Percentiles rank a stretch among this genome's conserved stretches.
Conservation (phyloP, 176 grass and related monocot genomes). For the Neostapfia colusana region DNA sequence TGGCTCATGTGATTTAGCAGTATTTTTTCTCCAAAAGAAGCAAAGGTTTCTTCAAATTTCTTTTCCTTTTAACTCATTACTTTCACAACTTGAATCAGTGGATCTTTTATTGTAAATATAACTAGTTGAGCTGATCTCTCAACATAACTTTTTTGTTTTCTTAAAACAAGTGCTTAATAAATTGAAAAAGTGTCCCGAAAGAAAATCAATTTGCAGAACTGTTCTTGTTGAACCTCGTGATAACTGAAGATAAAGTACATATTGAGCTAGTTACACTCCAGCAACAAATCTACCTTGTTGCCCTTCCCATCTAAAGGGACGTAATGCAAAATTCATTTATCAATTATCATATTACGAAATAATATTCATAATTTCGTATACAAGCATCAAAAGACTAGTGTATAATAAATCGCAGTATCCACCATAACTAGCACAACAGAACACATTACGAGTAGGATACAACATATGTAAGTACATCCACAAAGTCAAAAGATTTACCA, state of each 20-base stretch:
- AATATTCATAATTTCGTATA: background rate
- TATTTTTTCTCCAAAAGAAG: constrained; percentile 26
- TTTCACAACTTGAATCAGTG: constrained; percentile 7
- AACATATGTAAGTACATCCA: background rate
- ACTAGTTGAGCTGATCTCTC: background rate
- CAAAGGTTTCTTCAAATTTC: constrained; percentile 13
- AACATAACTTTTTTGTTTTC: background rate
- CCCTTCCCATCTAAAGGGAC: background rate
- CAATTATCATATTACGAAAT: background rate
- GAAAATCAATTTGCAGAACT: background rate
- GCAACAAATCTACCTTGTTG: background rate
- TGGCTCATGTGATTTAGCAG: constrained; percentile 18
- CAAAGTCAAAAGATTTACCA: constrained; percentile 18
- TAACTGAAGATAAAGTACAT: background rate
- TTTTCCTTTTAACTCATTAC: constrained; percentile 15
- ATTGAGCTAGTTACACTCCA: background rate
- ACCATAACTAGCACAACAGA: constrained; percentile 1
- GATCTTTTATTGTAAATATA: constrained; percentile 14
- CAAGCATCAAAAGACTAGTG: background rate
- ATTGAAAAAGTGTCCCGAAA: background rate
- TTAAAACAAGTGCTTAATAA: background rate
- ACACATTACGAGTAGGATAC: background rate
- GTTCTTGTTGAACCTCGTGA: background rate
- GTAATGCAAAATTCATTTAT: background rate
- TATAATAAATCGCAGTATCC: background rate